A percentile compares a stretch with the other conserved stretches of the same genome.
These are phyloP conservation scores for Gastrolobium villosum DNA, from an alignment of 306 rosid genomes.

Conservation along the genomic window DNA sequence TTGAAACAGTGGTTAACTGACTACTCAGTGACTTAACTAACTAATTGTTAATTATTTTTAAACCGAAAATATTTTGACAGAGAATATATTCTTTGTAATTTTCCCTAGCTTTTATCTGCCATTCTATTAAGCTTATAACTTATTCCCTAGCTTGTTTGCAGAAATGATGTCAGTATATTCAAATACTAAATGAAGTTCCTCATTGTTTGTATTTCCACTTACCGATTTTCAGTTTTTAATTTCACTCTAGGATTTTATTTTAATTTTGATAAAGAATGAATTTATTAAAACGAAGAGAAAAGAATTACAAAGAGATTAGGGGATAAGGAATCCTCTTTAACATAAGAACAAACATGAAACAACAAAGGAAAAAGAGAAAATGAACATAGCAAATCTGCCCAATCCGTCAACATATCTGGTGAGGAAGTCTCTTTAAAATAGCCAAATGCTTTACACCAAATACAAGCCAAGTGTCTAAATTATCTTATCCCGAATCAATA, in stretches of 20 bases:
- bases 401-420: background rate
- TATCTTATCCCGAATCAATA: background rate
- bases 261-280: background rate
- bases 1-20: background rate
- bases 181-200: conserved; percentile 8
- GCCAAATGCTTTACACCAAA: conserved; percentile 8
- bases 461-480: background rate
- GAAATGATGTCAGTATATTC: background rate
- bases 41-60: background rate
- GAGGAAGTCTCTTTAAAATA: background rate
- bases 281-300: background rate
- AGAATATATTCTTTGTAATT: conserved; percentile 19
- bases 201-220: conserved; percentile 13
- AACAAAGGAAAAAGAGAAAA: background rate
- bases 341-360: conserved; percentile 21
- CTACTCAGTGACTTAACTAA: background rate
- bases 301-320: background rate
- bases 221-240: background rate
- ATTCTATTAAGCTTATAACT: conserved; percentile 9
- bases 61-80: background rate
- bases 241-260: background rate
- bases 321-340: background rate
- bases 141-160: conserved; percentile 11
- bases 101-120: background rate
- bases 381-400: background rate